Evolutionary conservation across 805 yeast species (phyloP).

Genomic region (Jamesozyma spencerorum): DNA sequence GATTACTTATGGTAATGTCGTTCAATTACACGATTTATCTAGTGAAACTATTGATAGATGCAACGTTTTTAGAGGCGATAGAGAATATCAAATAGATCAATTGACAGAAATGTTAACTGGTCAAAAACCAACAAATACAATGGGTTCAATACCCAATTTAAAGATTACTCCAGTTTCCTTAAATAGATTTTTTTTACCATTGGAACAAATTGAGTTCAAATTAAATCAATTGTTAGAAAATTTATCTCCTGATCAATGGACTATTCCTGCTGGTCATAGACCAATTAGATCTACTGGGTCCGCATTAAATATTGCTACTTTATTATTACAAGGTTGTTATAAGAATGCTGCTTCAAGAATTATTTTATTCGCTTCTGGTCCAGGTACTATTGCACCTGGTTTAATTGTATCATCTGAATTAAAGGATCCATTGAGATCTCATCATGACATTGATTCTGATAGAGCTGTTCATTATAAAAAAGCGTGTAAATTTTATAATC

Average conservation of each 20-base stretch:
- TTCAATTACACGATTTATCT: conserved; percentile 78
- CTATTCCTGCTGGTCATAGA: conserved; percentile 72
- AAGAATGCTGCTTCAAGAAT: conserved; percentile 83
- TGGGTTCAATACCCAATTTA: conserved; percentile 24
- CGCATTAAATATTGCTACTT: conserved; percentile 77
- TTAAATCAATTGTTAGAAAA: conserved; percentile 71
- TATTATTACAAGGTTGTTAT: conserved; percentile 71
- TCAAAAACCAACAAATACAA: conserved; percentile 36
- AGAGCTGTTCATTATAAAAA: conserved; percentile 78
- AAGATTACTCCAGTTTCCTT: conserved; percentile 36
- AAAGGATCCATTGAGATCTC: conserved; percentile 95
- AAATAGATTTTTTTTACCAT: conserved; percentile 62
- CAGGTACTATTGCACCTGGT: conserved; percentile 92
- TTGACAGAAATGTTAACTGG: conserved; percentile 55
- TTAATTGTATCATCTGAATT: conserved; percentile 83
- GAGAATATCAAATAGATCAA: conserved; percentile 56
- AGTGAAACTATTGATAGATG: conserved; percentile 61
- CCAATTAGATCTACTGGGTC: conserved; percentile 90
- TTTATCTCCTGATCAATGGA: conserved; percentile 79
- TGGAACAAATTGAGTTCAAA: conserved; percentile 73
- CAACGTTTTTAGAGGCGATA: conserved; percentile 80
- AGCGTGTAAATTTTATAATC: conserved; percentile 74
- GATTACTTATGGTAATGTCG: conserved; percentile 78
- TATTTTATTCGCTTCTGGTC: conserved; percentile 87
- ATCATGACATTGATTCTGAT: conserved; percentile 90